A percentile compares a stretch with the other conserved stretches of the same genome.
phyloP scores from a whole-genome alignment of 2,329 filamentous ascomycete species.

The Fusarium sublunatum region DNA sequence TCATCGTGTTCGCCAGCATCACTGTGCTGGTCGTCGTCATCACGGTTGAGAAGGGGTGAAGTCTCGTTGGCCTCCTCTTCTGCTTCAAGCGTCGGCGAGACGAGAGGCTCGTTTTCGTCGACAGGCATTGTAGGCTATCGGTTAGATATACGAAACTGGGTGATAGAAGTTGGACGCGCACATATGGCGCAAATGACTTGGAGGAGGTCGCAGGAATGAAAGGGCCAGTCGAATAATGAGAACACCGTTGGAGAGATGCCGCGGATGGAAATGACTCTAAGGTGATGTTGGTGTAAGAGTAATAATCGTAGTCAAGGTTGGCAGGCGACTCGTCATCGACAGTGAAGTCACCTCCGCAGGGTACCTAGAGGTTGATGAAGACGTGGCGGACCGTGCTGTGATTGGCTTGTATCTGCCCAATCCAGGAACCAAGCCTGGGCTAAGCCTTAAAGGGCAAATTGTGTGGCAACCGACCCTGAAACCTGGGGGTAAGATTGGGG shows the following conservation, averaged over 20 bases:
- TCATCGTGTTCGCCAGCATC: constrained; percentile 45
- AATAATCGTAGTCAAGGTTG: constrained; percentile 24
- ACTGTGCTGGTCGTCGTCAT: constrained; percentile 53
- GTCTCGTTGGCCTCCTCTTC: constrained; percentile 54
- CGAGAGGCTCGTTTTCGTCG: constrained; percentile 59
- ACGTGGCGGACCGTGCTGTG: constrained; percentile 25
- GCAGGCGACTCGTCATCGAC: constrained; percentile 49
- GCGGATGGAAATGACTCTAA: constrained; percentile 26
- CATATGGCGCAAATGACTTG: constrained; percentile 21
- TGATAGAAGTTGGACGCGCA: constrained; percentile 18
- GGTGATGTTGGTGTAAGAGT: constrained; percentile 28
- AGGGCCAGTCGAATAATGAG: not conserved
- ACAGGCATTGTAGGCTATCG: constrained; percentile 54
- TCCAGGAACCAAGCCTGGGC: constrained; percentile 39
- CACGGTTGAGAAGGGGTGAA: constrained; percentile 62
- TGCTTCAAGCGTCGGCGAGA: constrained; percentile 50
- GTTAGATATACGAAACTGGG: constrained; percentile 45
- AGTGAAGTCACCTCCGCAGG: constrained; percentile 35
- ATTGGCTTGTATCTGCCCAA: constrained; percentile 30
- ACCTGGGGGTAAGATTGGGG: constrained; percentile 21
- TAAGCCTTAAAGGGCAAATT: constrained; percentile 4
- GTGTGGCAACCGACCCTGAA: constrained; percentile 26
- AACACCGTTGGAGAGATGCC: not conserved
- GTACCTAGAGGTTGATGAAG: constrained; percentile 42
- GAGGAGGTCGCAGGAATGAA: not conserved